Conservation (phyloP, 805 yeast genomes). For the Candida anglica region DNA sequence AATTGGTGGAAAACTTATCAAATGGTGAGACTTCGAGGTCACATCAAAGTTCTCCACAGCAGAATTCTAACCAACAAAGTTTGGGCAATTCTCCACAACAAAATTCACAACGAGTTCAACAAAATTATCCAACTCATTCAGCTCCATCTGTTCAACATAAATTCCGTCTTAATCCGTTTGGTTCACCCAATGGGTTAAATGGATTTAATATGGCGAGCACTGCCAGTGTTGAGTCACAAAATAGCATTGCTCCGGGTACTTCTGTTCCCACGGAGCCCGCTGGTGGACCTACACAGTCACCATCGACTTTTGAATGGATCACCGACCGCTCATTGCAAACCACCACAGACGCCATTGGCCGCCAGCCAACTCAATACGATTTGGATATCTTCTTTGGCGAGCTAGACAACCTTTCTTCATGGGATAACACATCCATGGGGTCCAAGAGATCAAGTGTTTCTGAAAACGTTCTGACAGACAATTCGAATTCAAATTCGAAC, state of each 20-base stretch:
- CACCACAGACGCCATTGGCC: not conserved
- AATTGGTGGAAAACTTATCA: conserved; percentile 29
- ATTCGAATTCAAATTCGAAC: not conserved
- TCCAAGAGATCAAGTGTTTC: not conserved
- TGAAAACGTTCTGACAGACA: not conserved
- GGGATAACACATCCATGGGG: no score
- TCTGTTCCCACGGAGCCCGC: no score
- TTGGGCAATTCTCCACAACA: not conserved
- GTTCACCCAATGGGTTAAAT: no score
- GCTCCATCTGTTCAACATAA: no score
- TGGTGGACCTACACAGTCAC: no score
- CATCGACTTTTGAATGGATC: conserved; percentile 27
- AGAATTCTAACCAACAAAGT: not conserved
- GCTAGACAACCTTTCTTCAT: conserved; percentile 29
- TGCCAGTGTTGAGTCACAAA: no score
- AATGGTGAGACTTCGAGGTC: not conserved
- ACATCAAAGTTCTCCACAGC: not conserved
- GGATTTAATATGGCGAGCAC: no score
- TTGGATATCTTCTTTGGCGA: conserved; percentile 48
- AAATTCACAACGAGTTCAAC: not conserved
- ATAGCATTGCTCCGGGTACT: no score
- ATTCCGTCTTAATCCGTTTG: no score
- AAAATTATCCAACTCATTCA: no score
- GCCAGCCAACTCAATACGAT: conserved; percentile 9
- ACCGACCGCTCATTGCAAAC: conserved; percentile 24